phyloP scores from a whole-genome alignment of 306 rosid genomes.

The Malus sylvestris region DNA sequence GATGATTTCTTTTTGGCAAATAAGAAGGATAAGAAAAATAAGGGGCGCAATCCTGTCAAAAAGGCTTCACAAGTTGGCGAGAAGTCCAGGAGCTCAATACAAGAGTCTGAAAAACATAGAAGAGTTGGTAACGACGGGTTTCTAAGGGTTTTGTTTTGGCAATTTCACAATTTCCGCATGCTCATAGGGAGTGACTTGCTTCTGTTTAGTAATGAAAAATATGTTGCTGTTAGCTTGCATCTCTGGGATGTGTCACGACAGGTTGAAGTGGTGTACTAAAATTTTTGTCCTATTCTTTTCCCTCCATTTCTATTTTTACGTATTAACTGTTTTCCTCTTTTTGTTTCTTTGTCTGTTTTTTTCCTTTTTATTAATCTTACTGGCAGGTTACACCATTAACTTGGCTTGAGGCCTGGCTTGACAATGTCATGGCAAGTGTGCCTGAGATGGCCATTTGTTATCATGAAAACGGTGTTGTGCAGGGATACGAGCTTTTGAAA shows the following conservation, averaged over 20 bases:
- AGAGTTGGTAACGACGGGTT: conserved; percentile 64
- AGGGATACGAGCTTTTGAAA: conserved; percentile 90
- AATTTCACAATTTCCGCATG: conserved; percentile 96
- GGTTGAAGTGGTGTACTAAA: conserved; percentile 38
- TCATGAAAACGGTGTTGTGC: conserved; percentile 92
- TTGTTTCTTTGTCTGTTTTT: conserved; percentile 5
- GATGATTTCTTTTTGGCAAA: conserved; percentile 51
- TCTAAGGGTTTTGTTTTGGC: conserved; percentile 85
- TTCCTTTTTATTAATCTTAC: background rate
- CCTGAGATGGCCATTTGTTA: conserved; percentile 97
- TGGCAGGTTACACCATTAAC: conserved; percentile 80
- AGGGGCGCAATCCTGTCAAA: conserved; percentile 44
- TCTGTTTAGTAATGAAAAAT: conserved; percentile 88
- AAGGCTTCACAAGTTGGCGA: conserved; percentile 79
- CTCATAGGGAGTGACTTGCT: conserved; percentile 91
- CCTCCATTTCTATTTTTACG: background rate
- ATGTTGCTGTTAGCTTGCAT: conserved; percentile 95
- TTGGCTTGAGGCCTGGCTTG: conserved; percentile 99
- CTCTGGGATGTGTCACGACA: conserved; percentile 89
- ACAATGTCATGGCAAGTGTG: conserved; percentile 98
- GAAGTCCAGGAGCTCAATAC: conserved; percentile 55
- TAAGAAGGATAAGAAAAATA: conserved; percentile 61
- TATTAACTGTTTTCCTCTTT: background rate
- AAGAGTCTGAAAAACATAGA: conserved; percentile 82
- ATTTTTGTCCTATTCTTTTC: background rate